phyloP scores from a whole-genome alignment of 148 eudicot genomes.

The Rhododendron griersonianum region DNA sequence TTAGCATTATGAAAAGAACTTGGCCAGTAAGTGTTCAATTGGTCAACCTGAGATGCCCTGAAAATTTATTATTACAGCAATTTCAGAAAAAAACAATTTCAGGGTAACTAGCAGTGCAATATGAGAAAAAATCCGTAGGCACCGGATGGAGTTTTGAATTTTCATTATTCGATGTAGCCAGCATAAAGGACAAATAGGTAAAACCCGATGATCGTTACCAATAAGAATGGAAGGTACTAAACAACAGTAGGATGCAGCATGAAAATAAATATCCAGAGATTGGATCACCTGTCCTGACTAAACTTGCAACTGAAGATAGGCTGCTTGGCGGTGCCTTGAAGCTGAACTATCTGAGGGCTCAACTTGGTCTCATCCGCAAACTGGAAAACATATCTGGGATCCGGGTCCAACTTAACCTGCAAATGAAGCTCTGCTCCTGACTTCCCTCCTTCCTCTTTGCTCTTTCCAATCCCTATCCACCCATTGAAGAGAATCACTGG shows the following conservation, averaged over 20 bases:
- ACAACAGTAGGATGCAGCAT: neutral
- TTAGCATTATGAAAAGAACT: conserved; percentile 21
- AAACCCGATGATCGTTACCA: neutral
- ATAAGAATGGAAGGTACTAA: neutral
- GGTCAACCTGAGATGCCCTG: conserved; percentile 46
- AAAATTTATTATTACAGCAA: neutral
- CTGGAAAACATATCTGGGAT: conserved; percentile 61
- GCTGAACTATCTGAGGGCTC: conserved; percentile 60
- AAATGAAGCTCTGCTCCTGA: conserved; percentile 48
- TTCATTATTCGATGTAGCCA: neutral
- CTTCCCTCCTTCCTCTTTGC: conserved; percentile 39
- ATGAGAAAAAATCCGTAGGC: neutral
- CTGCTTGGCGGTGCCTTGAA: conserved; percentile 47
- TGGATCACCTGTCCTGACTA: conserved; percentile 45
- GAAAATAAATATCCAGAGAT: neutral
- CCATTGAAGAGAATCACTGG: conserved; percentile 47
- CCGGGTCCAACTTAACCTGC: conserved; percentile 51
- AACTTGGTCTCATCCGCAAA: conserved; percentile 51
- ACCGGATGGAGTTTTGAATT: neutral
- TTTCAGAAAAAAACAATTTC: neutral
- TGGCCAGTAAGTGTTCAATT: conserved; percentile 31
- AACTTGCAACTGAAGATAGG: conserved; percentile 68
- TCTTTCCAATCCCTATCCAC: conserved; percentile 55
- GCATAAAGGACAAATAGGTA: neutral
- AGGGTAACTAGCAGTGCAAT: neutral